Evolutionary conservation across 495 filamentous ascomycete species (phyloP).

Genomic region (Penicillium argentinense): DNA sequence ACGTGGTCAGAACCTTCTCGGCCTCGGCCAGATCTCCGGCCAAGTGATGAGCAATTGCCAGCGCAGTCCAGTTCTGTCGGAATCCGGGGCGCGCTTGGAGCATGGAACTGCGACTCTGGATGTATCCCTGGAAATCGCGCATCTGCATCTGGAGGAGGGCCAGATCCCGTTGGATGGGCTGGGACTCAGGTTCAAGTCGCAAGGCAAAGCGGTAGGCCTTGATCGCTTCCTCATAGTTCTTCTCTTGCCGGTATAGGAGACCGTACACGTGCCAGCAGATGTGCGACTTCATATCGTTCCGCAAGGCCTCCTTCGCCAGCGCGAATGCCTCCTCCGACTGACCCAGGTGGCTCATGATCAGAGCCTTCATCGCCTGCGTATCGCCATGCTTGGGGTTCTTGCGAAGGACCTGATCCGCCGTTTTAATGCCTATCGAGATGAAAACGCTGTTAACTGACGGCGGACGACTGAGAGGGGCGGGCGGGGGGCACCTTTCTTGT

Average conservation of each 20-base stretch:
- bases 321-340: slow-evolving; percentile 91
- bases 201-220: slow-evolving; percentile 97
- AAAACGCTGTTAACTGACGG: slow-evolving; percentile 22
- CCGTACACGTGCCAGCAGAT: slow-evolving; percentile 99
- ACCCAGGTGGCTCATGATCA: slow-evolving; percentile 89
- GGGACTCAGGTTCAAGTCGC: slow-evolving; percentile 85
- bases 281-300: slow-evolving; percentile 96
- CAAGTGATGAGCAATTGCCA: slow-evolving; percentile 91
- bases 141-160: slow-evolving; percentile 94
- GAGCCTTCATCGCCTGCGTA: slow-evolving; percentile 97
- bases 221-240: slow-evolving; percentile 98
- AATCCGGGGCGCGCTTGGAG: slow-evolving; percentile 74
- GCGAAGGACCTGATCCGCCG: slow-evolving; percentile 88
- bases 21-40: slow-evolving; percentile 79
- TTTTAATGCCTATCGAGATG: slow-evolving; percentile 68
- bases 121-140: slow-evolving; percentile 91
- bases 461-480: neutral
- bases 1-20: slow-evolving; percentile 87
- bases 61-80: slow-evolving; percentile 91
- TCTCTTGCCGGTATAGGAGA: slow-evolving; percentile 84
- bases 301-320: slow-evolving; percentile 86
- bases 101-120: slow-evolving; percentile 82
- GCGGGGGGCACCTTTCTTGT: slow-evolving; percentile 75
- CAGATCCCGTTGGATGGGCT: slow-evolving; percentile 91
- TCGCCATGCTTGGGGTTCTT: slow-evolving; percentile 96